Evolutionary conservation across 2,329 filamentous ascomycete genomes (phyloP), one percentile per base, ranked within the genome.

Genomic region (Pyrenophora teres): DNA sequence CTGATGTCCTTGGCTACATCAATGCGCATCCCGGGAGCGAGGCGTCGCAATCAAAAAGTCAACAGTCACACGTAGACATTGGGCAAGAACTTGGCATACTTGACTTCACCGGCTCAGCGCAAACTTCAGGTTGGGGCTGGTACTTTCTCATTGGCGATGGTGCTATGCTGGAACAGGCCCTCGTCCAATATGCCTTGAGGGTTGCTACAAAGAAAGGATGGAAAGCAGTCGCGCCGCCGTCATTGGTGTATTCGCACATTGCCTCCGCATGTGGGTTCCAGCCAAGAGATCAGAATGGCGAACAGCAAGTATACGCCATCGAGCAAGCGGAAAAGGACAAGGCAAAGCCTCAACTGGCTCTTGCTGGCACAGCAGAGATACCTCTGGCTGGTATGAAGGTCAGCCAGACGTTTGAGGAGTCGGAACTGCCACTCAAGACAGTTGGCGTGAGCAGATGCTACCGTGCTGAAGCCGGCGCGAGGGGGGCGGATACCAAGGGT

Each of bases 121-220:
- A 83, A n/a, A 87, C 90, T 1, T 90, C 88, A 3, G 94, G 94
- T 32, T 99, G 93, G 93, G 94, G 94, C 1, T 99, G 92, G 90
- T 99, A 99, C 77, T 97, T 92, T 75, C 84, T 99, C 9, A 80
- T 90, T n/a, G 90, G 93, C 69, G 92, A 96, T 68, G 94, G 87
- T 7, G 92, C 92, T 0, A 84, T 94, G 72, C 83, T 99, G n/a
- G 94, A 99, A 76, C 93, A 97, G 70, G 94, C 94, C 0, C 82
- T 99, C 3, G 78, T 97, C 10, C 88, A 93, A 71, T 97, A 95
- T 72, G 87, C 94, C 0, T 81, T 97, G 3, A 80, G 82, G 8
- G 83, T 89, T 1, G 89, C 90, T 7, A 84, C 86, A 49, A 82
- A 81, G 41, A 81, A 84, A 59, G 90, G 90, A 43, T 99, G 92